phyloP scores from a whole-genome alignment of 2,329 filamentous ascomycete genomes.

The Xylariaceae sp. region DNA sequence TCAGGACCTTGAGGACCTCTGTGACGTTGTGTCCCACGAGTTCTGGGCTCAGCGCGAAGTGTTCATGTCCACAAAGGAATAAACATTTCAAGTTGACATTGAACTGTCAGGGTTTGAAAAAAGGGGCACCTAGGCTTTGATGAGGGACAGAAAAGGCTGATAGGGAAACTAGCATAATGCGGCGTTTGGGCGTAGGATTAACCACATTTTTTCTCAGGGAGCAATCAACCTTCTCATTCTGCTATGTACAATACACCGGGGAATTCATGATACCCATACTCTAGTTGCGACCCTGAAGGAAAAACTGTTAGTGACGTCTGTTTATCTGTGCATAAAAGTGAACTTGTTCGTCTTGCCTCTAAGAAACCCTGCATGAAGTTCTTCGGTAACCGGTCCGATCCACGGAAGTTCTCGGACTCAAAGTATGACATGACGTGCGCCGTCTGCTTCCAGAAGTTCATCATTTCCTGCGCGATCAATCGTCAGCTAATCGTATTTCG shows the following conservation, averaged over 20 bases:
- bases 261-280: slow-evolving; percentile 27
- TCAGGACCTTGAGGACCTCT: slow-evolving; percentile 81
- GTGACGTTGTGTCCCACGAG: slow-evolving; percentile 88
- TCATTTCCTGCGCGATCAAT: slow-evolving; percentile 64
- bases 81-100: background rate
- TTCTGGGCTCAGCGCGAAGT: slow-evolving; percentile 65
- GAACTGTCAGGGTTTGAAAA: background rate
- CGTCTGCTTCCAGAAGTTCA: slow-evolving; percentile 99
- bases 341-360: slow-evolving; percentile 57
- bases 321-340: slow-evolving; percentile 10
- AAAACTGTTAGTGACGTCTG: background rate
- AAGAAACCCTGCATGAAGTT: slow-evolving; percentile 94
- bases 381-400: slow-evolving; percentile 71
- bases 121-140: background rate
- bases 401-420: slow-evolving; percentile 71
- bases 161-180: slow-evolving; percentile 20
- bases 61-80: slow-evolving; percentile 39
- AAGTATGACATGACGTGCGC: slow-evolving; percentile 97
- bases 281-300: slow-evolving; percentile 52
- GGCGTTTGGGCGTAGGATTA: slow-evolving; percentile 32
- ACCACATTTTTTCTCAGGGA: slow-evolving; percentile 22
- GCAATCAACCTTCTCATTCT: slow-evolving; percentile 35
- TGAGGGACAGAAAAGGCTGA: slow-evolving; percentile 5
- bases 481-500: slow-evolving; percentile 12
- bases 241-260: slow-evolving; percentile 33